Percentiles rank a stretch among this genome's conserved stretches.
phyloP scores from a whole-genome alignment of 2,329 filamentous ascomycete genomes.

The Cytospora mali region DNA sequence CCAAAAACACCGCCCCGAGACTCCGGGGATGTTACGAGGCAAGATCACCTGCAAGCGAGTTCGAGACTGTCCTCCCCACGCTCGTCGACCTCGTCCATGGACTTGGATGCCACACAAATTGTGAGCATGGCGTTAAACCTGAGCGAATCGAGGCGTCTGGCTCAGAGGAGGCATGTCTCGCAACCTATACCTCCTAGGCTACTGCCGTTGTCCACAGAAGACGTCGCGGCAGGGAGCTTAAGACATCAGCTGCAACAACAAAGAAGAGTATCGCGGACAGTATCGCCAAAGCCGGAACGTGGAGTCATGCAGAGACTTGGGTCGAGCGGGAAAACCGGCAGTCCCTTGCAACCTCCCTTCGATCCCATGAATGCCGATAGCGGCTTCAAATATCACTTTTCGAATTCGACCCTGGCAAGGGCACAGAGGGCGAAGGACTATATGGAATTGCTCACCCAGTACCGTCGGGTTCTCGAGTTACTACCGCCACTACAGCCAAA shows the following conservation, averaged over 20 bases:
- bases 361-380: slow-evolving; percentile 46
- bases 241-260: slow-evolving; percentile 74
- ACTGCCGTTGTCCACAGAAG: slow-evolving; percentile 53
- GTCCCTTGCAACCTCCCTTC: slow-evolving; percentile 51
- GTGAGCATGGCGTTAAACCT: slow-evolving; percentile 90
- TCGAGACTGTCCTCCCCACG: slow-evolving; percentile 34
- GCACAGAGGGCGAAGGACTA: slow-evolving; percentile 83
- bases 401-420: slow-evolving; percentile 76
- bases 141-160: slow-evolving; percentile 76
- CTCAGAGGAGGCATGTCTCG: slow-evolving; percentile 58
- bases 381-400: slow-evolving; percentile 67
- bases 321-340: slow-evolving; percentile 45
- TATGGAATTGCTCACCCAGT: slow-evolving; percentile 84
- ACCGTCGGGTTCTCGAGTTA: slow-evolving; percentile 76
- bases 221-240: slow-evolving; percentile 59
- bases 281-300: slow-evolving; percentile 59
- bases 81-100: slow-evolving; percentile 44
- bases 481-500: slow-evolving; percentile 71
- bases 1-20: slow-evolving; percentile 20
- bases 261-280: slow-evolving; percentile 61
- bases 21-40: slow-evolving; percentile 17
- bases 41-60: slow-evolving; percentile 34
- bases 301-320: slow-evolving; percentile 44
- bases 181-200: slow-evolving; percentile 55
- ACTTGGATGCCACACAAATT: slow-evolving; percentile 83